Conservation (phyloP, 2,329 filamentous ascomycete genomes). For the Cladophialophora exuberans region DNA sequence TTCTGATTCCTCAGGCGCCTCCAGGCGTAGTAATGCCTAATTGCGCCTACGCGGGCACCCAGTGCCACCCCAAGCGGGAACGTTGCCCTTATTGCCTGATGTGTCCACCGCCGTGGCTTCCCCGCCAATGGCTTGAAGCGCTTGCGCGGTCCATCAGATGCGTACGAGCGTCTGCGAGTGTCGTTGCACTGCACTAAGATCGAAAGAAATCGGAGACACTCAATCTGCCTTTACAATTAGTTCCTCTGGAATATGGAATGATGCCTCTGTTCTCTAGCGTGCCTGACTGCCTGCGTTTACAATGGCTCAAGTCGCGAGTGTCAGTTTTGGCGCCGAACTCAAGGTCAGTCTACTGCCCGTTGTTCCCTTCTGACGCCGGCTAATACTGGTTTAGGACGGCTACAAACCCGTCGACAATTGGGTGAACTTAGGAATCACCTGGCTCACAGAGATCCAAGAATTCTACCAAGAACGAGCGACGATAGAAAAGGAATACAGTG, state of each 20-base stretch:
- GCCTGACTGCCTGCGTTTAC: conserved; percentile 8
- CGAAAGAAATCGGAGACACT: conserved; percentile 11
- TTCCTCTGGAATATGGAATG: conserved; percentile 10
- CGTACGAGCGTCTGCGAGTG: not conserved
- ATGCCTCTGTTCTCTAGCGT: conserved; percentile 15
- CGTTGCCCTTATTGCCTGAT: too few species aligned
- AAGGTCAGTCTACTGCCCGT: conserved; percentile 65
- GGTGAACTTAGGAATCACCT: conserved; percentile 83
- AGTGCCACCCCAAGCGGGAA: not conserved
- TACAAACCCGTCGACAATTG: conserved; percentile 94
- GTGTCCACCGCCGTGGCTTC: not conserved
- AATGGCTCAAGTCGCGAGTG: conserved; percentile 33
- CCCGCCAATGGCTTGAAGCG: conserved; percentile 16
- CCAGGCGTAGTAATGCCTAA: too few species aligned
- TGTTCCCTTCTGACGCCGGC: conserved; percentile 17
- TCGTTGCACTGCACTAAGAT: conserved; percentile 15
- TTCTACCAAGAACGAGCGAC: conserved; percentile 94
- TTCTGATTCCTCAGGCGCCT: too few species aligned
- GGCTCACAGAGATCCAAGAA: conserved; percentile 94
- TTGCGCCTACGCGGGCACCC: not conserved
- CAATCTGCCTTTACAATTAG: not conserved
- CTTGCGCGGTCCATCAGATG: conserved; percentile 5
- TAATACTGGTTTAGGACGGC: conserved; percentile 68
- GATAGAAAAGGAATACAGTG: conserved; percentile 96
- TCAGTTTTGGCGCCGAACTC: conserved; percentile 80